A percentile compares a stretch with the other conserved stretches of the same genome.
Conservation (phyloP, 2,329 filamentous ascomycete genomes). For the Talaromyces marneffei region DNA sequence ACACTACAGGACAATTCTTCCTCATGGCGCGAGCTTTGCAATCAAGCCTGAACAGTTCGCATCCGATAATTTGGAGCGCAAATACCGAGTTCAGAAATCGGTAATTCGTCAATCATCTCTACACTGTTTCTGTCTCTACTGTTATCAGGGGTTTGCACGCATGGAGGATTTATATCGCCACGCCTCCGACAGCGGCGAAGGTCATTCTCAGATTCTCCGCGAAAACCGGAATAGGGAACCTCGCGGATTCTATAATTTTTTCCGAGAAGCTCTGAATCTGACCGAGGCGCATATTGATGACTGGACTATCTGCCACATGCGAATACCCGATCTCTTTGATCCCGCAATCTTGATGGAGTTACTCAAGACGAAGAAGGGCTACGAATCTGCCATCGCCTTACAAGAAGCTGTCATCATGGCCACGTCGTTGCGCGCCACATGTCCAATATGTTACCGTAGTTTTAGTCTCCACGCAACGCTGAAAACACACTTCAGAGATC, state of each 20-base stretch:
- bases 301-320: slow-evolving; percentile 14
- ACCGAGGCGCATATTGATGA: slow-evolving; percentile 13
- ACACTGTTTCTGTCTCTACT: slow-evolving; percentile 14
- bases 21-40: slow-evolving; percentile 5
- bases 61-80: slow-evolving; percentile 6
- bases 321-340: slow-evolving; percentile 13
- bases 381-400: slow-evolving; percentile 11
- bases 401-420: slow-evolving; percentile 14
- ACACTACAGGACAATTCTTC: slow-evolving; percentile 3
- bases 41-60: slow-evolving; percentile 7
- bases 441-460: slow-evolving; percentile 12
- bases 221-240: slow-evolving; percentile 14
- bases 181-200: slow-evolving; percentile 12
- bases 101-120: slow-evolving; percentile 11
- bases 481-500: slow-evolving; percentile 10
- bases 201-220: slow-evolving; percentile 12
- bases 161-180: slow-evolving; percentile 15
- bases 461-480: slow-evolving; percentile 14
- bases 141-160: slow-evolving; percentile 14
- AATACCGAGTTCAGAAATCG: slow-evolving; percentile 10
- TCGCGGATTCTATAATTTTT: slow-evolving; percentile 12
- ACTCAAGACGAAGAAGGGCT: slow-evolving; percentile 11
- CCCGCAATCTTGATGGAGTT: slow-evolving; percentile 13
- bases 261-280: slow-evolving; percentile 12
- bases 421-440: slow-evolving; percentile 11